phyloP scores from a whole-genome alignment of 1,284 basidiomycete genomes.

The Heterobasidion parviporum region DNA sequence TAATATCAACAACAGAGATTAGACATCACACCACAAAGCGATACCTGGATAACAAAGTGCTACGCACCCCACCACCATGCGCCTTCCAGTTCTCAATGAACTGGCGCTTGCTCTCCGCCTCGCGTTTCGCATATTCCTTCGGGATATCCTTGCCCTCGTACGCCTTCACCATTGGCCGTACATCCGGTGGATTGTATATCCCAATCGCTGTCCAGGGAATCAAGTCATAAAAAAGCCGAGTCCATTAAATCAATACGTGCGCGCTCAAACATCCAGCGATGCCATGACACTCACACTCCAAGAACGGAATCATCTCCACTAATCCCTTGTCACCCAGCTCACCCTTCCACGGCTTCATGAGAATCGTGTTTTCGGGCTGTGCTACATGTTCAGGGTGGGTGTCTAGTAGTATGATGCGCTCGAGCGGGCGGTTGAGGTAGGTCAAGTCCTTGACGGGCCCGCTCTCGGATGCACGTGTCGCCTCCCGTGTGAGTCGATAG shows the following conservation, averaged over 20 bases:
- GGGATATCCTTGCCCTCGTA: slow-evolving; percentile 89
- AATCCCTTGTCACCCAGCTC: slow-evolving; percentile 74
- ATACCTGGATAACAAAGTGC: not conserved
- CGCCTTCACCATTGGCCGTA: slow-evolving; percentile 79
- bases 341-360: slow-evolving; percentile 86
- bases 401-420: slow-evolving; percentile 49
- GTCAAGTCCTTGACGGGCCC: slow-evolving; percentile 68
- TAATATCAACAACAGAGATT: not conserved
- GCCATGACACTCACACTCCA: slow-evolving; percentile 69
- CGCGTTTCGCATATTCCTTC: slow-evolving; percentile 81
- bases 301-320: slow-evolving; percentile 90
- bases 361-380: slow-evolving; percentile 87
- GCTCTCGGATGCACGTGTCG: slow-evolving; percentile 65
- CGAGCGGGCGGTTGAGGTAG: slow-evolving; percentile 12
- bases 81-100: slow-evolving; percentile 82
- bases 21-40: not conserved
- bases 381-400: slow-evolving; percentile 72
- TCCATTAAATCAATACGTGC: not conserved
- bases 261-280: not conserved
- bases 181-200: slow-evolving; percentile 80
- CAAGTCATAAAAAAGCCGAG: not conserved
- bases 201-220: slow-evolving; percentile 59
- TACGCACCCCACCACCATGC: slow-evolving; percentile 32
- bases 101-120: slow-evolving; percentile 70
- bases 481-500: slow-evolving; percentile 89